phyloP scores from a whole-genome alignment of 2,329 filamentous ascomycete genomes.

The Colletotrichum sp. region DNA sequence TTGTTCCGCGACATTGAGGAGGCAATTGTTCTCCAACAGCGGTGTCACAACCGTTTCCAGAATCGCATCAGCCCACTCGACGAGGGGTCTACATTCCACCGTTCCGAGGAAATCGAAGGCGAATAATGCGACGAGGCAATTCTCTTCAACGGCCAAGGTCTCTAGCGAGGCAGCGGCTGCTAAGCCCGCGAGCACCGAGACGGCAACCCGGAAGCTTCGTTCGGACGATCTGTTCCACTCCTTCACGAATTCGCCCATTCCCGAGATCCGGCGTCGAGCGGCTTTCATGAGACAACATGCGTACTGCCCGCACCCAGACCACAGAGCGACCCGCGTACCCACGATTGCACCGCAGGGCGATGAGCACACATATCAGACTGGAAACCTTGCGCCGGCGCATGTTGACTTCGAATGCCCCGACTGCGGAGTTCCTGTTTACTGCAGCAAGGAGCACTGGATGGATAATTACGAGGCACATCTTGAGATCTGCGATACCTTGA shows the following conservation, averaged over 20 bases:
- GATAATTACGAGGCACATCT: slow-evolving; percentile 94
- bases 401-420: slow-evolving; percentile 96
- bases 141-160: slow-evolving; percentile 31
- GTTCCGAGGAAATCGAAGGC: slow-evolving; percentile 15
- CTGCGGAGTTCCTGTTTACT: slow-evolving; percentile 92
- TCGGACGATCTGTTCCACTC: slow-evolving; percentile 91
- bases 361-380: slow-evolving; percentile 59
- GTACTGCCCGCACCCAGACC: slow-evolving; percentile 89
- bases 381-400: slow-evolving; percentile 72
- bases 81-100: slow-evolving; percentile 33
- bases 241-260: slow-evolving; percentile 86
- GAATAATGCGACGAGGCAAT: slow-evolving; percentile 28
- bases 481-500: slow-evolving; percentile 87
- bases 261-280: slow-evolving; percentile 84
- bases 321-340: slow-evolving; percentile 75
- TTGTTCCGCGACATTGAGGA: slow-evolving; percentile 21
- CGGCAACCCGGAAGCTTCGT: slow-evolving; percentile 49
- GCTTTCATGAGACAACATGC: slow-evolving; percentile 93
- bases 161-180: slow-evolving; percentile 31
- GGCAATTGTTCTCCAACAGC: slow-evolving; percentile 18
- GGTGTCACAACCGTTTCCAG: background rate
- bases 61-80: slow-evolving; percentile 29
- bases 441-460: slow-evolving; percentile 93
- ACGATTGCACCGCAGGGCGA: slow-evolving; percentile 69
- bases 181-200: slow-evolving; percentile 23